Evolutionary conservation across 148 eudicot genomes (phyloP).

Genomic region (Chenopodium berlandieri): DNA sequence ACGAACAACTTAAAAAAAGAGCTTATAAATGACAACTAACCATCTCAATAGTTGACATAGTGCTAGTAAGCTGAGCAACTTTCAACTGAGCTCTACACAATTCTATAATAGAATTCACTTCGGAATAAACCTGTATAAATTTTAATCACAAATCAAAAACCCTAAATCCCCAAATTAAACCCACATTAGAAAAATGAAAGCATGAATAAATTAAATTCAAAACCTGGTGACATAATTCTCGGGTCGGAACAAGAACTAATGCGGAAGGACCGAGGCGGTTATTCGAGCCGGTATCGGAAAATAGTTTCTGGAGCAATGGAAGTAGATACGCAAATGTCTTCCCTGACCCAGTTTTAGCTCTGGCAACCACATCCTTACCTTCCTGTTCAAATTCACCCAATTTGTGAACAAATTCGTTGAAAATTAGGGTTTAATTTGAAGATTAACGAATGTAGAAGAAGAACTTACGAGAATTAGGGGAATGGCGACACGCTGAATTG

Average conservation of each 20-base stretch:
- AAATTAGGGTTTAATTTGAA: neutral
- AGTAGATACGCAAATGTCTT: constrained; percentile 92
- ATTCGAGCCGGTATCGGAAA: constrained; percentile 42
- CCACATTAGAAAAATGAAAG: neutral
- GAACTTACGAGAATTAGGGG: constrained; percentile 68
- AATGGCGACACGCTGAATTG: constrained; percentile 71
- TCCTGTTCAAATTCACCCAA: constrained; percentile 37
- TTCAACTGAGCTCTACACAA: constrained; percentile 74
- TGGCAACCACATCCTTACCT: constrained; percentile 93
- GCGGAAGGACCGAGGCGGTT: constrained; percentile 52
- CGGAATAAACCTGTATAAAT: constrained; percentile 60
- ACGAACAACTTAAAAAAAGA: neutral
- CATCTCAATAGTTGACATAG: constrained; percentile 65
- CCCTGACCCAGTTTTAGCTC: constrained; percentile 96
- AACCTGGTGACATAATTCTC: constrained; percentile 87
- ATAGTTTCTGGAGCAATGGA: constrained; percentile 83
- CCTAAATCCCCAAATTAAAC: no score
- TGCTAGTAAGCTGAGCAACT: constrained; percentile 62
- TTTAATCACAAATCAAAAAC: neutral
- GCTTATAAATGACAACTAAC: constrained; percentile 40
- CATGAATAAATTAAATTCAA: neutral
- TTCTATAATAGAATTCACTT: constrained; percentile 62
- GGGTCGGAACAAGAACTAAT: constrained; percentile 73
- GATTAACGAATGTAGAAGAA: no score
- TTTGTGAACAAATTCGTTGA: neutral